Conservation (phyloP, 768 basidiomycete species). For the Xerocomellus amylosporus region DNA sequence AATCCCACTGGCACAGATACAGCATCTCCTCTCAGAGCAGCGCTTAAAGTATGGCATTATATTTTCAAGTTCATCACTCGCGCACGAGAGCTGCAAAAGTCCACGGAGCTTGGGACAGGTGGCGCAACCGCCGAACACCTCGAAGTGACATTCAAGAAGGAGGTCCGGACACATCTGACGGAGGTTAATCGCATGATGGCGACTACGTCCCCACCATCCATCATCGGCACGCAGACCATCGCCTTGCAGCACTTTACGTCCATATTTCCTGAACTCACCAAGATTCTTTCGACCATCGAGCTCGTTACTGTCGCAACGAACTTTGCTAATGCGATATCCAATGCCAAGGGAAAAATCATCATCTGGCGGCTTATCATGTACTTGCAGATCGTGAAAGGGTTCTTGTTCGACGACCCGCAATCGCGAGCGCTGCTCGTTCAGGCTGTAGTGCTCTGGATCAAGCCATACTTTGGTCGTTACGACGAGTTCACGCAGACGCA, state of each 20-base stretch:
- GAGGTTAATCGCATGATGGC: slow-evolving; percentile 92
- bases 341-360: slow-evolving; percentile 80
- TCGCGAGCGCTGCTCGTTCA: slow-evolving; percentile 81
- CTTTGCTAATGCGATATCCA: slow-evolving; percentile 80
- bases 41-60: slow-evolving; percentile 95
- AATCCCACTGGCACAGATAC: slow-evolving; percentile 70
- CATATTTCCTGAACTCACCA: slow-evolving; percentile 82
- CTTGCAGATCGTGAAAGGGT: slow-evolving; percentile 84
- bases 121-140: slow-evolving; percentile 84
- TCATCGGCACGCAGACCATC: slow-evolving; percentile 94
- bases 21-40: slow-evolving; percentile 77
- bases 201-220: slow-evolving; percentile 68
- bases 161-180: slow-evolving; percentile 69
- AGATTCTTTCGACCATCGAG: slow-evolving; percentile 78
- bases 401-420: slow-evolving; percentile 79
- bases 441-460: slow-evolving; percentile 89
- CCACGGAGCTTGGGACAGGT: slow-evolving; percentile 70
- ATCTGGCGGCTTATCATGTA: slow-evolving; percentile 95
- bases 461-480: slow-evolving; percentile 89
- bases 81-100: slow-evolving; percentile 85
- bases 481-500: slow-evolving; percentile 73
- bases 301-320: slow-evolving; percentile 83
- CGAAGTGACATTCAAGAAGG: slow-evolving; percentile 80
- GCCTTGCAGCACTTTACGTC: slow-evolving; percentile 92
- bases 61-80: slow-evolving; percentile 93